Conservation (phyloP, 192 early-diverging fungal species). For the Mortierella hygrophila region DNA sequence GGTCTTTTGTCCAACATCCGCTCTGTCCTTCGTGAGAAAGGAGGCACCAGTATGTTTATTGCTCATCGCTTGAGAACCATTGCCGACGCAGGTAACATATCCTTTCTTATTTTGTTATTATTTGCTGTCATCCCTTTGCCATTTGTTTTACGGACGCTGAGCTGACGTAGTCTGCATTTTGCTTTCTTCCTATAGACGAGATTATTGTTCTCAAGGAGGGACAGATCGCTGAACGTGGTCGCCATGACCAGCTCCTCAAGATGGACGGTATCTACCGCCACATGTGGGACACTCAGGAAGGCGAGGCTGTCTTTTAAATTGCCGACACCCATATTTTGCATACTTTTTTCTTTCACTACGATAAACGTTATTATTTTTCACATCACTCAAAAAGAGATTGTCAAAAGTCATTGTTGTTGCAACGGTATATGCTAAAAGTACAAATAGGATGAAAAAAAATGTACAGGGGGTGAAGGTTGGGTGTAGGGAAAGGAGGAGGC, state of each 20-base stretch:
- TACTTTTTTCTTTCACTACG: neutral
- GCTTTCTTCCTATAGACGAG: constrained; percentile 65
- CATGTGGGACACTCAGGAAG: constrained; percentile 91
- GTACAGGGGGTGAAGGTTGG: neutral
- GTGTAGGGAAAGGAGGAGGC: neutral
- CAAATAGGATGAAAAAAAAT: neutral
- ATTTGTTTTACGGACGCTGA: neutral
- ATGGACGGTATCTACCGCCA: constrained; percentile 81
- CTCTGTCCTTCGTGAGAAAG: constrained; percentile 76
- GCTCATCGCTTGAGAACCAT: constrained; percentile 95
- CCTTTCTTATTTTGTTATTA: constrained; percentile 3
- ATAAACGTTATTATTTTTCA: neutral
- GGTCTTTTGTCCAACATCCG: constrained; percentile 89
- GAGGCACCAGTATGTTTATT: constrained; percentile 92
- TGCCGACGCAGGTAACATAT: constrained; percentile 75
- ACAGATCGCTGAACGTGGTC: constrained; percentile 86
- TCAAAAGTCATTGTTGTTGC: neutral
- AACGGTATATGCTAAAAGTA: neutral
- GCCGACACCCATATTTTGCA: neutral
- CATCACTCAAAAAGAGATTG: too few species aligned
- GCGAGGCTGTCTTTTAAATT: constrained; percentile 36
- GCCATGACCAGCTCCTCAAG: constrained; percentile 81
- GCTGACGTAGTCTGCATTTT: neutral
- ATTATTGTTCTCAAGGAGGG: constrained; percentile 95
- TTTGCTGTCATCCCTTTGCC: neutral